phyloP scores from a whole-genome alignment of 2,329 filamentous ascomycete species.

The Cordyceps farinosa region DNA sequence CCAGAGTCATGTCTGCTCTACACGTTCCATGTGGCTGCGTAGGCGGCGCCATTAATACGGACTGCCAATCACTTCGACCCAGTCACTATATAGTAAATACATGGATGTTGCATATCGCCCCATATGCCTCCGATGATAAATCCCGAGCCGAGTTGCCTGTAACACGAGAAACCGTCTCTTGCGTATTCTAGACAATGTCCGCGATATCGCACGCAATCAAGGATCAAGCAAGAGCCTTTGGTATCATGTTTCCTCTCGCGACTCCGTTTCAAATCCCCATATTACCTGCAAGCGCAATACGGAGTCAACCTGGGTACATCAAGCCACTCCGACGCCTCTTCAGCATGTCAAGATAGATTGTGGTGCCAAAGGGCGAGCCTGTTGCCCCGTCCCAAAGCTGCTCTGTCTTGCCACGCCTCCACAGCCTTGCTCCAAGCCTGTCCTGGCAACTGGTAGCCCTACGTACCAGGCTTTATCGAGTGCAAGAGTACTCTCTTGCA shows the following conservation, averaged over 20 bases:
- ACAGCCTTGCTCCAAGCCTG: neutral
- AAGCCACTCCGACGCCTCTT: slow-evolving; percentile 10
- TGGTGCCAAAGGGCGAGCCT: neutral
- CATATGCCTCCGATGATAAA: neutral
- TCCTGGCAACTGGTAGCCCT: neutral
- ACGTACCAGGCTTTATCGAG: neutral
- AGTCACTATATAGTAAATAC: neutral
- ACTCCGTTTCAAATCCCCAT: neutral
- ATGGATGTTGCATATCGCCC: neutral
- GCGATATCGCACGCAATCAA: slow-evolving; percentile 13
- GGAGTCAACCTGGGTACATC: neutral
- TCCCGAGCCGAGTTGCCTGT: neutral
- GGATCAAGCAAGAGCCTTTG: neutral
- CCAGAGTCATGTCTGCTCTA: neutral
- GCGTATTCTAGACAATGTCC: neutral
- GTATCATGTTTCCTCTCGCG: neutral
- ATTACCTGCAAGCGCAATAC: neutral
- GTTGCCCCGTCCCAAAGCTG: neutral
- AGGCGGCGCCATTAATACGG: neutral
- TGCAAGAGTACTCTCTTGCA: neutral
- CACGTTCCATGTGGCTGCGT: neutral
- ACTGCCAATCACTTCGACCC: neutral
- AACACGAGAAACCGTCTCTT: neutral
- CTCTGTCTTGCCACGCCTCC: neutral
- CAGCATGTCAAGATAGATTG: slow-evolving; percentile 11